Conservation (phyloP, 2,329 filamentous ascomycete genomes). For the Scedosporium aurantiacum region DNA sequence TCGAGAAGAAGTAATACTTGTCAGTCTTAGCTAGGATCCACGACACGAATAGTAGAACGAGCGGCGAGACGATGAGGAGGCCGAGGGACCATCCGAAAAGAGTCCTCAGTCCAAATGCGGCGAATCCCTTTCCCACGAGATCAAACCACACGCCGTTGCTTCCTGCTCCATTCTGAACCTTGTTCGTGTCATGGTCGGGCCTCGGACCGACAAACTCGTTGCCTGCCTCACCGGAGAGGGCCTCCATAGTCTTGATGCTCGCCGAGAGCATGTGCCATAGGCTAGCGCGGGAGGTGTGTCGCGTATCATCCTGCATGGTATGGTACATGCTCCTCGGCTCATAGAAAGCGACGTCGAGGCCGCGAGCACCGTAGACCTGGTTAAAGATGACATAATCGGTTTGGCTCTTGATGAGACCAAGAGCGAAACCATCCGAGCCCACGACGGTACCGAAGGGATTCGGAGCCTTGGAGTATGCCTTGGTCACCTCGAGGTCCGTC, state of each 20-base stretch:
- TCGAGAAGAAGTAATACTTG: conserved; percentile 82
- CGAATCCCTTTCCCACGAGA: conserved; percentile 69
- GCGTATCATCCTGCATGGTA: conserved; percentile 75
- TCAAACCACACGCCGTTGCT: conserved; percentile 86
- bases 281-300: conserved; percentile 58
- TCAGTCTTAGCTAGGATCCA: conserved; percentile 59
- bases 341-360: conserved; percentile 87
- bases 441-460: conserved; percentile 79
- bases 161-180: conserved; percentile 55
- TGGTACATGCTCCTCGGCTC: conserved; percentile 80
- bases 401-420: conserved; percentile 67
- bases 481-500: conserved; percentile 77
- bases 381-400: conserved; percentile 86
- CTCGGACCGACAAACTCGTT: conserved; percentile 52
- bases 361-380: conserved; percentile 66
- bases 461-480: conserved; percentile 58
- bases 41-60: conserved; percentile 59
- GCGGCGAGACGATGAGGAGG: conserved; percentile 66
- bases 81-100: conserved; percentile 83
- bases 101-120: conserved; percentile 66
- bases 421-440: conserved; percentile 72
- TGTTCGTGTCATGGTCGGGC: conserved; percentile 42
- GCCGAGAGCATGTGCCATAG: conserved; percentile 95
- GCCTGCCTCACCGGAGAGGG: conserved; percentile 58
- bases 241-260: conserved; percentile 62